Percentiles rank a stretch among this genome's conserved stretches.
These are phyloP conservation scores for Clonostachys chloroleuca DNA, from an alignment of 2,329 filamentous ascomycete genomes.

Conservation along the genomic window DNA sequence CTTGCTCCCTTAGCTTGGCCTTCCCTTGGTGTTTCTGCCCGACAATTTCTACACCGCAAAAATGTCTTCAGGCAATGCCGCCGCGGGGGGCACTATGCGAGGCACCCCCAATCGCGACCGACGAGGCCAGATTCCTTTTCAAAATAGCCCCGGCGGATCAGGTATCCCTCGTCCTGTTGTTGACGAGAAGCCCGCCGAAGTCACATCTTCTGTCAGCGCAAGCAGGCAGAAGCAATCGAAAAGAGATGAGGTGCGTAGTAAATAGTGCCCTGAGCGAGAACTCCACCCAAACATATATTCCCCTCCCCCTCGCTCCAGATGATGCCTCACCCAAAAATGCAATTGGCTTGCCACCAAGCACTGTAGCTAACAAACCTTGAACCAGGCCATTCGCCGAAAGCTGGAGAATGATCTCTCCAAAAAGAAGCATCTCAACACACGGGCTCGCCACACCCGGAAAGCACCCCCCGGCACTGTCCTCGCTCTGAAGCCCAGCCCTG, in stretches of 20 bases:
- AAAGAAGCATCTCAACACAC: conserved; percentile 79
- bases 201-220: conserved; percentile 73
- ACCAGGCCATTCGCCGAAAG: conserved; percentile 91
- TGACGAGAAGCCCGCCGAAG: conserved; percentile 59
- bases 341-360: neutral
- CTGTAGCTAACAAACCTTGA: neutral
- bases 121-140: conserved; percentile 3
- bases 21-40: too few relatives aligned
- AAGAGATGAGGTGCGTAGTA: conserved; percentile 81
- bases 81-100: conserved; percentile 3
- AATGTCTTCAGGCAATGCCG: conserved; percentile 4
- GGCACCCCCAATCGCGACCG: conserved; percentile 4
- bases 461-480: conserved; percentile 94
- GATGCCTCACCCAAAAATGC: neutral
- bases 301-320: neutral
- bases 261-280: conserved; percentile 1
- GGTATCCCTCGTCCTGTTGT: conserved; percentile 67
- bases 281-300: neutral
- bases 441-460: conserved; percentile 83
- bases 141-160: conserved; percentile 56
- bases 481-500: conserved; percentile 89
- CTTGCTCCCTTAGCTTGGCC: too few relatives aligned
- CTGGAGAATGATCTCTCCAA: conserved; percentile 97
- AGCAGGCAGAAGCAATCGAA: conserved; percentile 96
- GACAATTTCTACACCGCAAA: too few relatives aligned